Percentiles rank a stretch among this genome's conserved stretches.
These are phyloP conservation scores for Euphrasia arctica DNA, from an alignment of 305 asterid species.

Conservation along the genomic window DNA sequence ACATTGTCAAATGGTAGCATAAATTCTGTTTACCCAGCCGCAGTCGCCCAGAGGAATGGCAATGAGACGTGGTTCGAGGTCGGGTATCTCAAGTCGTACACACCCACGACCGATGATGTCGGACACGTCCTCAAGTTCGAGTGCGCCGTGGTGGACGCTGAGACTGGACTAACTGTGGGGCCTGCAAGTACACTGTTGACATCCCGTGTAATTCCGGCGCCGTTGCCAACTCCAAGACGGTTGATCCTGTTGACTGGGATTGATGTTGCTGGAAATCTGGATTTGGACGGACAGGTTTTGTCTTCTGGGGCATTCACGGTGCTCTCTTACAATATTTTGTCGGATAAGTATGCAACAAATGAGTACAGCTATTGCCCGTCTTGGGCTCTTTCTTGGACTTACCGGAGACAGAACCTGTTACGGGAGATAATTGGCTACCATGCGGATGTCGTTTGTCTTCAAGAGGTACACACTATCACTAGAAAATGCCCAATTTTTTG, in stretches of 20 bases:
- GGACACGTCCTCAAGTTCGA: constrained; percentile 92
- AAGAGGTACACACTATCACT: constrained; percentile 99
- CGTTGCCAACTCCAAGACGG: constrained; percentile 83
- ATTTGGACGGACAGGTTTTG: constrained; percentile 51
- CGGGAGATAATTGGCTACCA: constrained; percentile 91
- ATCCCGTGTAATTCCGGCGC: constrained; percentile 96
- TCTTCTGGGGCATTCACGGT: constrained; percentile 83
- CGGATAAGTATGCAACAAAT: constrained; percentile 70
- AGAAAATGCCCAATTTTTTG: too few species aligned
- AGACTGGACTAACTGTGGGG: constrained; percentile 62
- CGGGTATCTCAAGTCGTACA: constrained; percentile 72
- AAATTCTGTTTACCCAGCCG: constrained; percentile 69
- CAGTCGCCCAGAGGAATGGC: constrained; percentile 69
- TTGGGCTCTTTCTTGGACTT: constrained; percentile 99
- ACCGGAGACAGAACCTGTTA: constrained; percentile 84
- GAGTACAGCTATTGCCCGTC: constrained; percentile 92
- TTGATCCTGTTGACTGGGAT: constrained; percentile 61
- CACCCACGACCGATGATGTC: constrained; percentile 91
- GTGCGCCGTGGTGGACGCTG: constrained; percentile 76
- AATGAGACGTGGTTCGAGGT: constrained; percentile 97
- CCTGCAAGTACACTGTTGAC: constrained; percentile 63
- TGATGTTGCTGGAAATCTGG: constrained; percentile 64
- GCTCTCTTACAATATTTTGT: constrained; percentile 87
- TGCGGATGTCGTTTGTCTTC: constrained; percentile 95
- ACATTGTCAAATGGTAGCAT: constrained; percentile 62